A percentile compares a stretch with the other conserved stretches of the same genome.
phyloP scores from a whole-genome alignment of 768 basidiomycete genomes.

The Rhizopogon roseolus region DNA sequence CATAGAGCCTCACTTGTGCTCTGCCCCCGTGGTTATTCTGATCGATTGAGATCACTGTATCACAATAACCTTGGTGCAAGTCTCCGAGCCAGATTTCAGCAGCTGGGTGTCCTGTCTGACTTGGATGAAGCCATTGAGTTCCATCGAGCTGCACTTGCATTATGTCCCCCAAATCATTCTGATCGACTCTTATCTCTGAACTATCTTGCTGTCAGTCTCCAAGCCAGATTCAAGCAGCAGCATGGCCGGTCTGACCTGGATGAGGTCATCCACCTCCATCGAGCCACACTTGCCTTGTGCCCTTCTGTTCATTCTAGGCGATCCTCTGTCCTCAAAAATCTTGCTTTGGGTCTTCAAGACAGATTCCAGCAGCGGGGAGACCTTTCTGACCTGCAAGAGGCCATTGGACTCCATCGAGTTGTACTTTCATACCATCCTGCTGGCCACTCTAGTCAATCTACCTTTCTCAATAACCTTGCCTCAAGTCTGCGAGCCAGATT shows the following conservation, averaged over 20 bases:
- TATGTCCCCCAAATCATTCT: background rate
- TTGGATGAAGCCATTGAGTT: conserved; percentile 11
- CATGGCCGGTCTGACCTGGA: conserved; percentile 10
- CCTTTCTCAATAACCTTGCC: background rate
- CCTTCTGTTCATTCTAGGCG: background rate
- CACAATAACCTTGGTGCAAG: background rate
- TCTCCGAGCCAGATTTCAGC: background rate
- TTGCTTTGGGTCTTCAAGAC: background rate
- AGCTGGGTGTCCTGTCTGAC: conserved; percentile 1
- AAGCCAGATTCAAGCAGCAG: background rate
- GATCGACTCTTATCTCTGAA: background rate
- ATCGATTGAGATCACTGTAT: background rate
- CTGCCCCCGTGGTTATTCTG: background rate
- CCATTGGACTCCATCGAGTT: conserved; percentile 3
- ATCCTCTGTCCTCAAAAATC: background rate
- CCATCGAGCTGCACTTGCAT: background rate
- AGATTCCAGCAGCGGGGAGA: conserved; percentile 2
- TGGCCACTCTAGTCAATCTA: background rate
- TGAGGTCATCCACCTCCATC: conserved; percentile 2
- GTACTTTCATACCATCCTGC: background rate
- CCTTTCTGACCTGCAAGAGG: conserved; percentile 9
- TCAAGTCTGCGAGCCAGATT: background rate
- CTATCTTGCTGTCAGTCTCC: conserved; percentile 10
- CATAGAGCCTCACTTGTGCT: background rate
- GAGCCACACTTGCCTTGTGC: background rate